Conservation (phyloP, 108 stramenopile species). For the Skeletonema costatum region DNA sequence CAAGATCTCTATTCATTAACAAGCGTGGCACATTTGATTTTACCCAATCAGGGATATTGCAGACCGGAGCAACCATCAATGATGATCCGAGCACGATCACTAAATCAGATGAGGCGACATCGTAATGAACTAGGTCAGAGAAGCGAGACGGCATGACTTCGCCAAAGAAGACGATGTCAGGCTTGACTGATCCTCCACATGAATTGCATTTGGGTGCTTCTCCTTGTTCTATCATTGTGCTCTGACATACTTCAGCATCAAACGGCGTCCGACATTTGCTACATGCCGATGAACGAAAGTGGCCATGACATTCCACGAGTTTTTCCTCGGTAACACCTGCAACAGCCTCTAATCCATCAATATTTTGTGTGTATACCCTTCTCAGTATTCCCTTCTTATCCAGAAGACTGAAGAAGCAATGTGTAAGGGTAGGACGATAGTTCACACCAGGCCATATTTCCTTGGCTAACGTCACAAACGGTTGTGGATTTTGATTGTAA, state of each 20-base stretch:
- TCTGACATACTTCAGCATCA: constrained; percentile 52
- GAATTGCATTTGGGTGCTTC: constrained; percentile 59
- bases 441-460: constrained; percentile 89
- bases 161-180: constrained; percentile 96
- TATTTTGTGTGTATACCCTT: constrained; percentile 93
- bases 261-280: constrained; percentile 48
- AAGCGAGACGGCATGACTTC: constrained; percentile 85
- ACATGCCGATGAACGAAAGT: constrained; percentile 78
- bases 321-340: constrained; percentile 76
- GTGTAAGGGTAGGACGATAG: constrained; percentile 82
- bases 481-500: constrained; percentile 72
- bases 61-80: constrained; percentile 85
- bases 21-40: constrained; percentile 5
- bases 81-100: constrained; percentile 86
- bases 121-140: constrained; percentile 47
- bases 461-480: constrained; percentile 74
- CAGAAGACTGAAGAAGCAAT: constrained; percentile 88
- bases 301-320: constrained; percentile 91
- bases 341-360: constrained; percentile 90
- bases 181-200: constrained; percentile 89
- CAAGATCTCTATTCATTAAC: constrained; percentile 41
- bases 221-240: constrained; percentile 55
- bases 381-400: constrained; percentile 72
- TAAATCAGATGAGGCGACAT: constrained; percentile 67
- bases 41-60: constrained; percentile 43